Base-by-base conservation (phyloP, 306 rosid genomes). In the Citrullus mucosospermus region DNA sequence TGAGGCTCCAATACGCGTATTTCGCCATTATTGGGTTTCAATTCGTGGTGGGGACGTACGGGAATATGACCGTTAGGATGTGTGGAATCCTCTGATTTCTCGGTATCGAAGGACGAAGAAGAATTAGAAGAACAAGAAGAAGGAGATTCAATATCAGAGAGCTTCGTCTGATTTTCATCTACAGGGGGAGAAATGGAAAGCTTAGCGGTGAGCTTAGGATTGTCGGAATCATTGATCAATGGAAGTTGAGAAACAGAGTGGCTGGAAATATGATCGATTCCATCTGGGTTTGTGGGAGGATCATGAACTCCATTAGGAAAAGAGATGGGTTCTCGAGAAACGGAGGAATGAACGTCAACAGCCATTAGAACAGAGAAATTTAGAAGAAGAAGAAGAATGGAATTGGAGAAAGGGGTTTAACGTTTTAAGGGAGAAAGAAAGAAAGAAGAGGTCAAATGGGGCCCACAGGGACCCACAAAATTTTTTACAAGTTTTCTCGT, bases 1-100 rank as follows among this genome's bases (percentile, higher is more conserved):
- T 92, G 92, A 62, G 93, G 97, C 53, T 43, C 81, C 44, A 81
- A 2, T 10, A 81, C 20, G 41, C 38, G 77, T 67, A 54, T 61
- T 4, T 38, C 77, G 44, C 10, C 62, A 9, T 44, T 43, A 9
- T 43, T 36, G 65, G 28, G 44, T 7, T 72, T 48, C 39, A 15
- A 4, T 7, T 70, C 14, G 22, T 48, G 56, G 67, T 78, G 74
- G 18, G 59, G 54, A 43, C 44, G 14, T 8, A 75, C 34, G 6
- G 51, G 62, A 50, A 75, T 76, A 55, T 55, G 34, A 55, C 68
- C 79, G 65, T 76, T 58, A 34, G 48, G 58, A 48, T 48, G 57
- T 32, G 36, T 50, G 25, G 9, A 63, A 43, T 78, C 70, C 65
- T 48, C 75, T 73, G 43, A 12, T 72, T 71, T 71, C 14, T 50